Conservation (phyloP, 2,329 filamentous ascomycete species). For the Colletotrichum limetticola region DNA sequence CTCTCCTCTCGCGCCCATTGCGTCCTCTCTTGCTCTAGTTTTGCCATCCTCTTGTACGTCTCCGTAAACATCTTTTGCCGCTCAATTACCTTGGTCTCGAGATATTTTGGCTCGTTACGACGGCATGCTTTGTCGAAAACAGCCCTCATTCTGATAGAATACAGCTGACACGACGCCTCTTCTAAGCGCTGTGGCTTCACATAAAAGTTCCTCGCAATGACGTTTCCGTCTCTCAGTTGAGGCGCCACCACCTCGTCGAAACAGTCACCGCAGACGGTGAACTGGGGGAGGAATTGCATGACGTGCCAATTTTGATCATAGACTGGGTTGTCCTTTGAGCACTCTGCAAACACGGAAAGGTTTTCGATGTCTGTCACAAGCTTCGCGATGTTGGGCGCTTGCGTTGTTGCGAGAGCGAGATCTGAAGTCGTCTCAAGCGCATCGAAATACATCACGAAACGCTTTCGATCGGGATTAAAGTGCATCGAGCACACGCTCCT, state of each 20-base stretch:
- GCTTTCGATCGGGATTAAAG: slow-evolving; percentile 60
- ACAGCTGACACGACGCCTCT: slow-evolving; percentile 78
- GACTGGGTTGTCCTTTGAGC: slow-evolving; percentile 71
- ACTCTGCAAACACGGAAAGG: slow-evolving; percentile 69
- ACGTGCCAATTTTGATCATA: slow-evolving; percentile 79
- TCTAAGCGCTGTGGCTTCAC: slow-evolving; percentile 66
- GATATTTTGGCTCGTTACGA: slow-evolving; percentile 72
- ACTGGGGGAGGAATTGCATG: slow-evolving; percentile 78
- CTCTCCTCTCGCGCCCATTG: slow-evolving; percentile 55
- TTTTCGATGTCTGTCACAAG: slow-evolving; percentile 73
- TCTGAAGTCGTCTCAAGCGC: slow-evolving; percentile 68
- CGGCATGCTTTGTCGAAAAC: slow-evolving; percentile 76
- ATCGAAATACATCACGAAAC: slow-evolving; percentile 71
- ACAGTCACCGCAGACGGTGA: slow-evolving; percentile 89
- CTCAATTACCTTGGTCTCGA: slow-evolving; percentile 68
- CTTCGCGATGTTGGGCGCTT: slow-evolving; percentile 65
- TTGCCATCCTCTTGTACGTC: slow-evolving; percentile 64
- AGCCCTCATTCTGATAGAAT: slow-evolving; percentile 81
- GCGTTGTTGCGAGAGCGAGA: slow-evolving; percentile 54
- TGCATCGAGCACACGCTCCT: slow-evolving; percentile 76
- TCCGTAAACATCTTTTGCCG: slow-evolving; percentile 69
- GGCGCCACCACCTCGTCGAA: slow-evolving; percentile 85
- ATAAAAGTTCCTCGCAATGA: slow-evolving; percentile 74
- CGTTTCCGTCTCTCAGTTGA: slow-evolving; percentile 60
- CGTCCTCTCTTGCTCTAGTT: slow-evolving; percentile 50